Evolutionary conservation across 2,329 filamentous ascomycete genomes (phyloP), one percentile per base, ranked within the genome.

Genomic region (Fusarium tupiense): DNA sequence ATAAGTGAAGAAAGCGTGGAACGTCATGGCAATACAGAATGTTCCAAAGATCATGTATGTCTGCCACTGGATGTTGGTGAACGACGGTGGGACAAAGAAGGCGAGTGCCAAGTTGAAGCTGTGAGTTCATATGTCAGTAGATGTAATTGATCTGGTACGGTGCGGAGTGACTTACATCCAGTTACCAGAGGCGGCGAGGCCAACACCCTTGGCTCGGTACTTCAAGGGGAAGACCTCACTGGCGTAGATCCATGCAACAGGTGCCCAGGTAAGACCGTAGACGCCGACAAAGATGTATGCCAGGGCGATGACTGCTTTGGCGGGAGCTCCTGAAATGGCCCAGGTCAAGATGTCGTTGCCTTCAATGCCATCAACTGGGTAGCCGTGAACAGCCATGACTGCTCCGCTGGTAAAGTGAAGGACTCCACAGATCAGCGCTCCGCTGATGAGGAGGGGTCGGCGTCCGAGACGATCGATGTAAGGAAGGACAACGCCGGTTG

Each of bases 231-330:
- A 85, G 31, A 86, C 80, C 80, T 93, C 91, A 22, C 89, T 88
- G 0, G 89, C 88, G 74, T 93, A 92, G 54, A 86, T 86, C 84
- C 84, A 87, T 58, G 84, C 85, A 8, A 86, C 84, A 2, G 86
- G 87, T n/a, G 85, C 86, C 85, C 84, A 86, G 20, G 85, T 86
- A 17, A 79, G 65, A 16, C 77, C 77, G 38, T 79, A 81, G 16
- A 84, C 72, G 11, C 80, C 83, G 11, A 85, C 83, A 58, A 86
- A 84, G 76, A 83, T 86, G 71, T 88, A 89, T 5, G 84, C 85
- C 47, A 85, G 83, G 2, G 87, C 85, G 59, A 89, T 88, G 40
- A 89, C 84, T 6, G 81, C 85, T 74, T 87, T 87, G 16, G 86
- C 86, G 0, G 86, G 78, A 1, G 81, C 75, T 5, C 86, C 86